Evolutionary conservation across 805 yeast species (phyloP), one percentile per base, ranked within the genome.

Genomic region (Saturnispora quitensis): DNA sequence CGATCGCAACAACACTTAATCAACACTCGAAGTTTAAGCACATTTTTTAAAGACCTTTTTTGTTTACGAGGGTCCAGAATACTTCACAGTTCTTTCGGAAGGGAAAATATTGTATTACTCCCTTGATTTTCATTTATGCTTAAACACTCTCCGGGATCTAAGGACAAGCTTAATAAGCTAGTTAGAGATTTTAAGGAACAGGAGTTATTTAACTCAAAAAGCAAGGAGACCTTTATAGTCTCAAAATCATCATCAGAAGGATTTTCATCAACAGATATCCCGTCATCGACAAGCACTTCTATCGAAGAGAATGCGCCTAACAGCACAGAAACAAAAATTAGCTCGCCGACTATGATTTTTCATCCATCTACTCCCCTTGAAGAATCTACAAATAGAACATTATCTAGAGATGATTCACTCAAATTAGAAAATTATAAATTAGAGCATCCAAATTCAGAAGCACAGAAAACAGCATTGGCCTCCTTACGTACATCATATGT

Each of bases 191-290:
- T 5, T 5, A 22, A 18, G 13, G 28, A 3, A 24, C 44, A 40
- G 15, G 44, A 40, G 31, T 8, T 40, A 7, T 40, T 40, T 13
- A 33, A 40, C 7, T 24, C 31, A 5, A 40, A 40, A 12, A 40
- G 44, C 31, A 40, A 40, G 22, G 44, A 40, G 22, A 40, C 44
- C 1, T 24, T 24, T 22, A 27, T 24, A 15, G 45, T 42, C 8
- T 53, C 56, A 2, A 55, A 55, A 42, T 53, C 56, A 18, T 55
- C 58, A 12, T 53, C 58, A 2, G 58, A 53, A 31, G 56, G 55
- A 3, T 45, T 43, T 18, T 51, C 55, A 6, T 20, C 53, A 2
- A n/a, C 48, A 4, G 51, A 52, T 43, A 50, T 44, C 15, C 43
- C 56, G 20, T 45, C 53, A 15, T 25, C 47, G 18, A 51, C 55